These are phyloP conservation scores for Microbotryum violaceum DNA, from an alignment of 1,284 basidiomycete species.

Conservation along the genomic window DNA sequence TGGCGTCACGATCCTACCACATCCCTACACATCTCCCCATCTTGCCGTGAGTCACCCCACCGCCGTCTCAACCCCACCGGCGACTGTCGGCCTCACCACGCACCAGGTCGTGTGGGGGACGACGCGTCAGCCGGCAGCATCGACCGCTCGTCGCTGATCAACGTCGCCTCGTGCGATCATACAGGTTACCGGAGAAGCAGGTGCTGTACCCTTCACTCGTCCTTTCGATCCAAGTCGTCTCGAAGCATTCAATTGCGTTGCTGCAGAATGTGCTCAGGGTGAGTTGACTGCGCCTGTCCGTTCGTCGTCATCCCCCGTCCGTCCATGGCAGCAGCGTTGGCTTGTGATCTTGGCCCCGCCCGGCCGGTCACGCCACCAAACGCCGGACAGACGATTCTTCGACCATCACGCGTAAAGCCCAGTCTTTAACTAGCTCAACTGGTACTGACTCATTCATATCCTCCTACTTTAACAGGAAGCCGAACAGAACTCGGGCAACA, in stretches of 20 bases:
- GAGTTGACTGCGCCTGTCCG: not conserved
- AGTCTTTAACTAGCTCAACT: not conserved
- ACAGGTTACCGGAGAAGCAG: constrained; percentile 17
- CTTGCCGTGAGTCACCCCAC: constrained; percentile 3
- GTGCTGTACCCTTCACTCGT: constrained; percentile 26
- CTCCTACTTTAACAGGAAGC: not conserved
- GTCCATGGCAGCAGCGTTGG: too few relatives aligned
- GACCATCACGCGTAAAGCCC: too few relatives aligned
- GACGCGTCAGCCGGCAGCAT: too few relatives aligned
- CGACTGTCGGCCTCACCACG: too few relatives aligned
- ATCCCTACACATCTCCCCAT: constrained; percentile 1
- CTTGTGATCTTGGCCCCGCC: too few relatives aligned
- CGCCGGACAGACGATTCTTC: too few relatives aligned
- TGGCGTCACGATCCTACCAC: not conserved
- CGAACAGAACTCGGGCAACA: constrained; percentile 5
- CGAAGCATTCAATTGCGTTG: constrained; percentile 15
- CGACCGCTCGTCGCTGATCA: too few relatives aligned
- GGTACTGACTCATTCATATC: not conserved
- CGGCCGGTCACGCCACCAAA: too few relatives aligned
- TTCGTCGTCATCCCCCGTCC: not conserved
- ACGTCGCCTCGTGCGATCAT: not conserved
- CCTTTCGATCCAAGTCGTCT: constrained; percentile 25
- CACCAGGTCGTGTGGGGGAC: too few relatives aligned
- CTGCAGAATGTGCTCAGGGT: constrained; percentile 22
- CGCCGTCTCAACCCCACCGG: not conserved